Evolutionary conservation across 1,139 yeast genomes (phyloP).

Genomic region (Pichia terricola): DNA sequence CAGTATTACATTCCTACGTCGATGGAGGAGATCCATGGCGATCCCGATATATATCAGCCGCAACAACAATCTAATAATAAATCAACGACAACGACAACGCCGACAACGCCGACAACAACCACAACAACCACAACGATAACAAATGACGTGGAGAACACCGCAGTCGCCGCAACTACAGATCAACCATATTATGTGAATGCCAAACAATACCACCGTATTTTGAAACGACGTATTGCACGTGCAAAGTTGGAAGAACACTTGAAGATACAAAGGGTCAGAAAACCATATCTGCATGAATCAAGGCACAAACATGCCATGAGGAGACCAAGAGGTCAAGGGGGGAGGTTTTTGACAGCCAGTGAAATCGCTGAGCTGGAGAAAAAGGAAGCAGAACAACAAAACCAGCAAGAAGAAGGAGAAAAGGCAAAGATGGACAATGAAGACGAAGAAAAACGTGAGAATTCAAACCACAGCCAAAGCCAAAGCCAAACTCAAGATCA

Average conservation of each 20-base stretch:
- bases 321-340: constrained; percentile 98
- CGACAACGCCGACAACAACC: no score
- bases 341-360: constrained; percentile 91
- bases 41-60: no score
- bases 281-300: constrained; percentile 93
- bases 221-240: constrained; percentile 86
- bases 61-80: no score
- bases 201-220: constrained; percentile 89
- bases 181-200: constrained; percentile 98
- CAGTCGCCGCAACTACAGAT: constrained; percentile 30
- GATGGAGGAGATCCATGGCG: no score
- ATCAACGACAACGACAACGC: no score
- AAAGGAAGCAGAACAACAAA: constrained; percentile 29
- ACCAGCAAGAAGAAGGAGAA: background rate
- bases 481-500: background rate
- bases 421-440: no score
- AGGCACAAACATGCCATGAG: constrained; percentile 99
- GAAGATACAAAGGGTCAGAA: constrained; percentile 80
- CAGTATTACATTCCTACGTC: no score
- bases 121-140: background rate
- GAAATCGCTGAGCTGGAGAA: constrained; percentile 84
- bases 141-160: background rate
- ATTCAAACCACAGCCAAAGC: background rate
- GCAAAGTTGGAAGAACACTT: constrained; percentile 86
- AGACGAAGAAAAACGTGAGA: no score